These are phyloP conservation scores for Penicillium sp. DNA, from an alignment of 2,329 filamentous ascomycete species.

Conservation along the genomic window DNA sequence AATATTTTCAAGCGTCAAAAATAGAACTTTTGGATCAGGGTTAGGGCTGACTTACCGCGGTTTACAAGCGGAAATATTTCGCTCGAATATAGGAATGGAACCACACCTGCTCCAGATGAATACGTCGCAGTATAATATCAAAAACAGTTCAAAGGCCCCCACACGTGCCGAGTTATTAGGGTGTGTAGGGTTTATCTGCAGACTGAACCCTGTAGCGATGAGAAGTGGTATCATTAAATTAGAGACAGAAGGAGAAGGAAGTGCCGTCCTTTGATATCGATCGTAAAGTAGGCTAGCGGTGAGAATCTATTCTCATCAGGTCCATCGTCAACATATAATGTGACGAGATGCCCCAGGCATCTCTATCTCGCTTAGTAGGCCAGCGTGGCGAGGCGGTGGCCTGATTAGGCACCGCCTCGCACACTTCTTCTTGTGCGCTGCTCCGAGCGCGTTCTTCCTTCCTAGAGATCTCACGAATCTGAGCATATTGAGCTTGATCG, in stretches of 20 bases:
- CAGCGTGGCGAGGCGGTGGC: no score
- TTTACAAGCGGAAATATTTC: slow-evolving; percentile 14
- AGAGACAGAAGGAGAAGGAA: slow-evolving; percentile 18
- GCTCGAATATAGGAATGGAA: slow-evolving; percentile 16
- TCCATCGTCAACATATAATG: background rate
- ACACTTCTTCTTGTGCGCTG: no score
- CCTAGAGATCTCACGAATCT: no score
- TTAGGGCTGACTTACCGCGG: slow-evolving; percentile 4
- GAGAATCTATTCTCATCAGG: slow-evolving; percentile 13
- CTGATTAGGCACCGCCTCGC: no score
- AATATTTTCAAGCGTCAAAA: background rate
- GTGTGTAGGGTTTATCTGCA: slow-evolving; percentile 7
- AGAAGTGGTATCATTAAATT: slow-evolving; percentile 18
- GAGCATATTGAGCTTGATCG: no score
- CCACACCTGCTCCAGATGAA: slow-evolving; percentile 14
- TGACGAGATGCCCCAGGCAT: no score
- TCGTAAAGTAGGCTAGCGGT: slow-evolving; percentile 17
- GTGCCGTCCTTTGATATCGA: slow-evolving; percentile 18
- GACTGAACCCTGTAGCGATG: slow-evolving; percentile 16
- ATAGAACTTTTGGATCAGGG: background rate
- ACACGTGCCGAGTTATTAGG: slow-evolving; percentile 4
- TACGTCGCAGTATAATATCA: slow-evolving; percentile 13
- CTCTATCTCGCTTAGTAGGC: no score
- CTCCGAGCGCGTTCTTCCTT: no score
- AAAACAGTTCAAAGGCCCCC: slow-evolving; percentile 7